Base-by-base conservation (phyloP, 2,329 filamentous ascomycete genomes). In the Colletotrichum aenigma region DNA sequence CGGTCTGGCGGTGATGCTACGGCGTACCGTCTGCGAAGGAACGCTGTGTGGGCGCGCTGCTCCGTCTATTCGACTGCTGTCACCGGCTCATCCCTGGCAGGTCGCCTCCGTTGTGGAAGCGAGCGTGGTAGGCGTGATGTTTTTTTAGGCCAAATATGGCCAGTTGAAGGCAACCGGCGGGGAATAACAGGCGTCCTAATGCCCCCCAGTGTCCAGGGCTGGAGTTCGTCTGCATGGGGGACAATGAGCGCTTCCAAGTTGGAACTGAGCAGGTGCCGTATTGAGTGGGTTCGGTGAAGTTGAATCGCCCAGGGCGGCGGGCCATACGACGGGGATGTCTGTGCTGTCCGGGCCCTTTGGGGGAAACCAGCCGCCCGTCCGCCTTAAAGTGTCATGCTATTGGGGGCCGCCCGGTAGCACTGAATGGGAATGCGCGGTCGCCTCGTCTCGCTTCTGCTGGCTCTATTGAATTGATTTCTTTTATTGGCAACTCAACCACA, bases 41-140 rank as follows among this genome's bases (percentile, higher is more conserved):
- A 64, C 69, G 38, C 26, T 62, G 38, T 38, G 32, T 66, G 62
- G 30, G 36, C 32, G n/a, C 43, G n/a, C 43, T 52, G 21, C 58
- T 36, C 30, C 28, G 58, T 26, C 18, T 60, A 32, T 13, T 55
- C 28, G 28, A 32, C 10, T 56, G 38, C n/a, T 60, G 55, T 24
- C 52, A 36, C 62, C 56, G 26, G 18, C 32, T 15, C 15, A 67
- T 24, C 71, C 60, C 43, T 66, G 70, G 34, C 52, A 75, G 56
- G 73, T 73, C 70, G 70, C 60, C 43, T 73, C 73, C 43, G 58
- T 38, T 52, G 28, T 65, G 70, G 58, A 48, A 68, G 70, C 70
- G 58, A 18, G 43, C 55, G 21, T 34, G 66, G 65, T 74, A 48
- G 56, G n/a, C 70, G 60, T 64, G 43, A 34, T 34, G 60, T 56